phyloP scores from a whole-genome alignment of 2,329 filamentous ascomycete genomes.

The Drechslerella dactyloides region DNA sequence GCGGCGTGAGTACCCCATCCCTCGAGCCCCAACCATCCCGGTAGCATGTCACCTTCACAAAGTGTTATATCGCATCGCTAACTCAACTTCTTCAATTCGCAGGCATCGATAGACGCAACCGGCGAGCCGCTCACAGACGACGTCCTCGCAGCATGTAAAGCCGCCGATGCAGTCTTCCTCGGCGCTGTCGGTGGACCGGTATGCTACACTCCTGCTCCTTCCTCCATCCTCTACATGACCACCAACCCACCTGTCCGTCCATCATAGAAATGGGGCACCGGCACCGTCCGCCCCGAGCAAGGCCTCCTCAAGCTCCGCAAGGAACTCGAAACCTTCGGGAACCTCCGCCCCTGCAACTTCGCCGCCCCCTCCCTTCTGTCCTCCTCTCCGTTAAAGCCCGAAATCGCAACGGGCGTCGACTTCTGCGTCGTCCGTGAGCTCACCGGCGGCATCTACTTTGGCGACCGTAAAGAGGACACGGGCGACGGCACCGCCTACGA shows the following conservation, averaged over 20 bases:
- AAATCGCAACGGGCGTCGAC: constrained; percentile 84
- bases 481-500: constrained; percentile 76
- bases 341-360: constrained; percentile 95
- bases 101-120: constrained; percentile 87
- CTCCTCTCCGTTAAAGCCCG: constrained; percentile 82
- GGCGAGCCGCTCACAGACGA: constrained; percentile 80
- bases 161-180: constrained; percentile 86
- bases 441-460: constrained; percentile 94
- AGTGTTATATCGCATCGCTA: constrained; percentile 9
- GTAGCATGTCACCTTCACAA: constrained; percentile 17
- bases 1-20: constrained; percentile 78
- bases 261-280: constrained; percentile 82
- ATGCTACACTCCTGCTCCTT: constrained; percentile 55
- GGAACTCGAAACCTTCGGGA: constrained; percentile 91
- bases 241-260: constrained; percentile 11
- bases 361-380: constrained; percentile 78
- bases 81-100: constrained; percentile 25
- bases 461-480: constrained; percentile 77
- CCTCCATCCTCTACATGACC: not conserved
- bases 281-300: constrained; percentile 85
- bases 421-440: constrained; percentile 92
- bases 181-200: constrained; percentile 92
- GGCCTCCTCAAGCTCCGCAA: constrained; percentile 89
- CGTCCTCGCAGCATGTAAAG: constrained; percentile 80
- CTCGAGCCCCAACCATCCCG: too few relatives aligned